phyloP scores from a whole-genome alignment of 805 yeast genomes.

The Dipodascopsis uninucleata region DNA sequence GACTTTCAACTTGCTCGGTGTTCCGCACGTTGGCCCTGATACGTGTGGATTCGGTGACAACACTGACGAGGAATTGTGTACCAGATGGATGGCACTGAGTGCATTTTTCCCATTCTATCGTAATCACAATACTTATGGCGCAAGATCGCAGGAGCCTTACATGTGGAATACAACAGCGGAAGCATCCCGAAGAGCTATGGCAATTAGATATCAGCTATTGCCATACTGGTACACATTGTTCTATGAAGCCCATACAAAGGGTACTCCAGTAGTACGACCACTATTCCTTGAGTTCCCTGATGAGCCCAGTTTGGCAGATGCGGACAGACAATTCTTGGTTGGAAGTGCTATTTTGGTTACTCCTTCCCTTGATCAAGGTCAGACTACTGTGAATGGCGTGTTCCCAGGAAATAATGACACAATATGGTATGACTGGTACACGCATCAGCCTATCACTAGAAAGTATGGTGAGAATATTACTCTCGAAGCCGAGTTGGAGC shows the following conservation, averaged over 20 bases:
- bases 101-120: constrained; percentile 40
- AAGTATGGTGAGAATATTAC: constrained; percentile 28
- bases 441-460: constrained; percentile 38
- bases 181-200: constrained; percentile 34
- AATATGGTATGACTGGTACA: constrained; percentile 15
- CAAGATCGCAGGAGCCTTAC: constrained; percentile 37
- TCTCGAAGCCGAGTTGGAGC: constrained; percentile 44
- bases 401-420: constrained; percentile 38
- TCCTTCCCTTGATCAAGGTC: constrained; percentile 47
- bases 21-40: constrained; percentile 2
- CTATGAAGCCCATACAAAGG: constrained; percentile 49
- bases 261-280: constrained; percentile 64
- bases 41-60: constrained; percentile 17
- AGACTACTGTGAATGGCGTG: constrained; percentile 38
- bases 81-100: constrained; percentile 32
- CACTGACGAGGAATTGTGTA: constrained; percentile 31
- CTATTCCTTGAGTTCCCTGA: constrained; percentile 55
- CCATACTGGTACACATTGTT: constrained; percentile 69
- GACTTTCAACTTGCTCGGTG: too few relatives aligned
- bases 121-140: constrained; percentile 36
- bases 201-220: constrained; percentile 47
- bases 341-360: constrained; percentile 55
- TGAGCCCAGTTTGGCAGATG: constrained; percentile 38
- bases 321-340: constrained; percentile 70
- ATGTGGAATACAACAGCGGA: constrained; percentile 35